Conservation (phyloP, 2,329 filamentous ascomycete genomes). For the Salinomyces thailandicus region DNA sequence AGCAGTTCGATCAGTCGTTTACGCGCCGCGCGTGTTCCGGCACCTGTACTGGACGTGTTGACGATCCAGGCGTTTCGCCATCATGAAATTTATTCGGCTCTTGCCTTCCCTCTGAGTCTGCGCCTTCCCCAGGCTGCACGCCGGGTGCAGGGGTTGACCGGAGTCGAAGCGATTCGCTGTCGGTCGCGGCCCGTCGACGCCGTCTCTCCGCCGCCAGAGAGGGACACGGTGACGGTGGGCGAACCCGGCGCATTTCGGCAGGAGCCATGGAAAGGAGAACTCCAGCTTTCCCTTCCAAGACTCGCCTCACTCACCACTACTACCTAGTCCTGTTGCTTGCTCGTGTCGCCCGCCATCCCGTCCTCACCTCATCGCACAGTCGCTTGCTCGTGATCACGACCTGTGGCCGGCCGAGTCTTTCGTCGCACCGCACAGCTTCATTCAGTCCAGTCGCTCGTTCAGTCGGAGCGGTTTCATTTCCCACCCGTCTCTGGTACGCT, state of each 20-base stretch:
- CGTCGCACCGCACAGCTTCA: no score
- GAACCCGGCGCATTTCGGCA: constrained; percentile 1
- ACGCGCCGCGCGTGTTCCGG: no score
- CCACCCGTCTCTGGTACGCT: background rate
- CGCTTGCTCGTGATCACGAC: no score
- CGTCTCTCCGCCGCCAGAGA: no score
- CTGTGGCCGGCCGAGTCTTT: no score
- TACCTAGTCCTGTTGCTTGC: background rate
- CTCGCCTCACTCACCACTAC: background rate
- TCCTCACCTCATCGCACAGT: no score
- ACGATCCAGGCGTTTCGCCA: background rate
- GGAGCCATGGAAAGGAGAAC: constrained; percentile 1
- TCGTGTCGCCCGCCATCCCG: no score
- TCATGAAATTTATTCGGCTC: constrained; percentile 1
- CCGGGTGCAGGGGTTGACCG: background rate
- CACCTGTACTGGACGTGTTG: no score
- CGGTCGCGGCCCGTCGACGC: background rate
- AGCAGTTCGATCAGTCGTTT: no score
- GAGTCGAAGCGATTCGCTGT: background rate
- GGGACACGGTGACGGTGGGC: no score
- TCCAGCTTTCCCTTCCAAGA: background rate
- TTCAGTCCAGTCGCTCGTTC: background rate
- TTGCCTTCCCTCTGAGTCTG: background rate
- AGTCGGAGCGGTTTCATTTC: background rate
- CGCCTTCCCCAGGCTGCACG: background rate